These are phyloP conservation scores for Clonostachys sp. DNA, from an alignment of 2,329 filamentous ascomycete species.

Conservation along the genomic window DNA sequence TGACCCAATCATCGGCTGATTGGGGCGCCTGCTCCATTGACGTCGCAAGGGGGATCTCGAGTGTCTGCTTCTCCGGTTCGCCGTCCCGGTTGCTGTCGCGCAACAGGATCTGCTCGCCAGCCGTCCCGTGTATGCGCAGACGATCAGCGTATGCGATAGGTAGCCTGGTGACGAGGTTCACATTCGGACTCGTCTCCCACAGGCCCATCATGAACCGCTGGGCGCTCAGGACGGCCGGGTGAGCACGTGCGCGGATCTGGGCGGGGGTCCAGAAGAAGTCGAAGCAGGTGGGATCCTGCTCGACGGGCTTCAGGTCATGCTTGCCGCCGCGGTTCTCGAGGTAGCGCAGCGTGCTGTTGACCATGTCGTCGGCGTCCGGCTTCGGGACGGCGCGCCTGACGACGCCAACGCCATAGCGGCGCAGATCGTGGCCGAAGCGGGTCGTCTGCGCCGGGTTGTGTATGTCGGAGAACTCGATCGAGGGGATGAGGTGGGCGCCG, in stretches of 20 bases:
- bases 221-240: conserved; percentile 57
- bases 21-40: conserved; percentile 7
- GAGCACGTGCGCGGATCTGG: conserved; percentile 62
- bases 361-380: conserved; percentile 50
- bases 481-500: conserved; percentile 49
- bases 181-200: conserved; percentile 54
- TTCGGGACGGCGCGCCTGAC: conserved; percentile 59
- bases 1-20: conserved; percentile 30
- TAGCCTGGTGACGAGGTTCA: conserved; percentile 53
- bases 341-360: conserved; percentile 56
- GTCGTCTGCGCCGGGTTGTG: conserved; percentile 39
- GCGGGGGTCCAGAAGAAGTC: conserved; percentile 72
- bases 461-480: conserved; percentile 48
- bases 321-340: conserved; percentile 14
- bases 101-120: conserved; percentile 12
- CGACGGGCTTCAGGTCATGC: conserved; percentile 16
- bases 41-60: neutral
- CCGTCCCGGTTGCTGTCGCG: conserved; percentile 13
- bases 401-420: conserved; percentile 60
- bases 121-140: conserved; percentile 58
- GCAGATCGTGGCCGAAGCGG: conserved; percentile 51
- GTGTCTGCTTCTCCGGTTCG: neutral
- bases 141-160: conserved; percentile 67
- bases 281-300: conserved; percentile 60
- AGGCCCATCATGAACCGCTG: conserved; percentile 64